A percentile compares a stretch with the other conserved stretches of the same genome.
Evolutionary conservation across 2,329 filamentous ascomycete genomes (phyloP).

Genomic region (Scedosporium minutisporum): DNA sequence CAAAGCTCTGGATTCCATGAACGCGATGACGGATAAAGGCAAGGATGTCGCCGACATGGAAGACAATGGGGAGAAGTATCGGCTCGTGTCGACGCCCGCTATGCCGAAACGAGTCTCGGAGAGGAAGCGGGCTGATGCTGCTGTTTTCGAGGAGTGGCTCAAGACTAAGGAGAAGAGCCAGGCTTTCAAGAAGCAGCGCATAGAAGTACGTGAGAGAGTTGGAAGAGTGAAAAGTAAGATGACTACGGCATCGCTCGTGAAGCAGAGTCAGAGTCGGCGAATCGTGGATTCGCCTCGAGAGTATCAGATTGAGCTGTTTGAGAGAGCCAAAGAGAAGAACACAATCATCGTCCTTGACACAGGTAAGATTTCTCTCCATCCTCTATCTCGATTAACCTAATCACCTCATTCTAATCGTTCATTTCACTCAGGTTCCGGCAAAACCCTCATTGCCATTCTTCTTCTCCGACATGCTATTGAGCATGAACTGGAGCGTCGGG

Average conservation of each 20-base stretch:
- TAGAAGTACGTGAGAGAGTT: neutral
- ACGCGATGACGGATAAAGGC: too few relatives aligned
- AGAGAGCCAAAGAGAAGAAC: slow-evolving; percentile 74
- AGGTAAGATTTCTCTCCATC: slow-evolving; percentile 31
- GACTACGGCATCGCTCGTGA: slow-evolving; percentile 5
- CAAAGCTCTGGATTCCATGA: too few relatives aligned
- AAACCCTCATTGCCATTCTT: slow-evolving; percentile 89
- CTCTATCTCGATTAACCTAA: slow-evolving; percentile 4
- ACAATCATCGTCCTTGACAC: slow-evolving; percentile 90
- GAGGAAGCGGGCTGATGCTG: slow-evolving; percentile 38
- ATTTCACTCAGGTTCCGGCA: slow-evolving; percentile 63
- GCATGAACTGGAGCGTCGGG: slow-evolving; percentile 64
- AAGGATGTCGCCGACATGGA: slow-evolving; percentile 8
- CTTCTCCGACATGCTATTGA: slow-evolving; percentile 69
- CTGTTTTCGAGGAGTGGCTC: slow-evolving; percentile 37
- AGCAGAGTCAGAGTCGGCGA: slow-evolving; percentile 25
- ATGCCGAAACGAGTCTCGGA: slow-evolving; percentile 30
- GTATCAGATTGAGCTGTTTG: slow-evolving; percentile 87
- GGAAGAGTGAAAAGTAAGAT: neutral
- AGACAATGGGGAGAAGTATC: slow-evolving; percentile 18
- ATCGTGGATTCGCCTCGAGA: slow-evolving; percentile 75
- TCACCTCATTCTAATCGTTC: slow-evolving; percentile 8
- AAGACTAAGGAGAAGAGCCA: slow-evolving; percentile 15
- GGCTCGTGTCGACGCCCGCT: slow-evolving; percentile 18
- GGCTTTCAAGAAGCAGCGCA: neutral